phyloP scores from a whole-genome alignment of 805 yeast genomes.

The Candida sanyiensis region DNA sequence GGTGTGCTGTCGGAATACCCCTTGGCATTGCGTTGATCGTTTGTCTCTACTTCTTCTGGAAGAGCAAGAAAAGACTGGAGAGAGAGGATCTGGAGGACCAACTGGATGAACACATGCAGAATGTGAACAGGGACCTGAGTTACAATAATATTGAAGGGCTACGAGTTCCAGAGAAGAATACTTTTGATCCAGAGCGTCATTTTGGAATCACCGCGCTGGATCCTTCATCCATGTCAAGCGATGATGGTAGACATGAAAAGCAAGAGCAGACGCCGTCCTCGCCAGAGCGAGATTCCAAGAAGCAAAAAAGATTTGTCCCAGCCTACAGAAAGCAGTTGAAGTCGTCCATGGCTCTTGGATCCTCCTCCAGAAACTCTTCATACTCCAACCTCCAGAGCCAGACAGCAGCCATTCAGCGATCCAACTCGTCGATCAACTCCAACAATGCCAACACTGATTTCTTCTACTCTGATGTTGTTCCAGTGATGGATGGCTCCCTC shows the following conservation, averaged over 20 bases:
- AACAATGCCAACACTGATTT: constrained; percentile 24
- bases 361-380: constrained; percentile 21
- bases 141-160: constrained; percentile 27
- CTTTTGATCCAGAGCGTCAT: background rate
- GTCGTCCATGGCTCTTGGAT: constrained; percentile 17
- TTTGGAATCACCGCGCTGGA: constrained; percentile 1
- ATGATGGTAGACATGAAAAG: constrained; percentile 7
- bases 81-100: constrained; percentile 31
- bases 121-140: constrained; percentile 32
- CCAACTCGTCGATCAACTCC: constrained; percentile 22
- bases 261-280: constrained; percentile 7
- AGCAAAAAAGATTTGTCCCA: constrained; percentile 28
- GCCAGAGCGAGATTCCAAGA: constrained; percentile 4
- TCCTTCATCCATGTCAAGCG: constrained; percentile 9
- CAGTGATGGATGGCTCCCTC: constrained; percentile 17
- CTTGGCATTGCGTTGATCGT: constrained; percentile 34
- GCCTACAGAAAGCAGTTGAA: constrained; percentile 34
- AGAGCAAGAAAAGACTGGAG: constrained; percentile 33
- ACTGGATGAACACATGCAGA: constrained; percentile 30
- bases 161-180: constrained; percentile 12
- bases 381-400: constrained; percentile 19
- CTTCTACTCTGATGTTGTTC: constrained; percentile 24
- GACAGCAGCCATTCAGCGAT: constrained; percentile 12
- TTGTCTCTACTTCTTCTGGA: constrained; percentile 32
- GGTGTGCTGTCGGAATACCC: constrained; percentile 50